phyloP scores from a whole-genome alignment of 345 rosid genomes.

The Arabidopsis suecica region DNA sequence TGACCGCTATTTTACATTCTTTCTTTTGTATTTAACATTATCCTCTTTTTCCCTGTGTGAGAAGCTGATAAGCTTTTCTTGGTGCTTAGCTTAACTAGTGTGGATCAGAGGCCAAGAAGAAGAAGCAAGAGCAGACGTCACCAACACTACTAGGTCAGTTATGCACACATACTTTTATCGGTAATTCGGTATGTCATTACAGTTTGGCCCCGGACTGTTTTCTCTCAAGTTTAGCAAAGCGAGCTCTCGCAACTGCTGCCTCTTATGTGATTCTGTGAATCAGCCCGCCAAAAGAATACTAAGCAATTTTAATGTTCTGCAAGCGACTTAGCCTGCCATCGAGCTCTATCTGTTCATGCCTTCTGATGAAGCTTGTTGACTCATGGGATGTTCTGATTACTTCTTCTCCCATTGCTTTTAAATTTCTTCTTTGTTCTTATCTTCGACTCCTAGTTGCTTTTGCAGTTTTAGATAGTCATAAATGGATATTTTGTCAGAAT shows the following conservation, averaged over 20 bases:
- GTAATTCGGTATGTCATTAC: constrained; percentile 33
- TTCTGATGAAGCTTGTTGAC: neutral
- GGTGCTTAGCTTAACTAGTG: constrained; percentile 23
- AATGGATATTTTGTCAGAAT: neutral
- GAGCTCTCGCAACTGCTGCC: constrained; percentile 88
- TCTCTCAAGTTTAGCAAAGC: constrained; percentile 70
- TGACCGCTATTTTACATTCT: neutral
- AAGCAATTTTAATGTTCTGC: neutral
- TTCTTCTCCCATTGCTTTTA: neutral
- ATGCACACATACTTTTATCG: constrained; percentile 4
- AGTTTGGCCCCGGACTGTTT: constrained; percentile 87
- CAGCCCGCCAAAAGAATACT: neutral
- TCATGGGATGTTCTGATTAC: neutral
- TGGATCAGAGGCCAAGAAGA: constrained; percentile 35
- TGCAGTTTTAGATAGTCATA: neutral
- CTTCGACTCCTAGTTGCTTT: neutral
- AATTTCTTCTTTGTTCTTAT: neutral
- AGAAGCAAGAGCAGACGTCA: constrained; percentile 33
- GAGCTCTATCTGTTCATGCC: neutral
- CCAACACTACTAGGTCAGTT: too few species aligned
- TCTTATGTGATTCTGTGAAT: constrained; percentile 70
- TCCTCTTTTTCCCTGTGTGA: neutral
- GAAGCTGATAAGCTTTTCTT: constrained; percentile 16
- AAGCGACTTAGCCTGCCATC: constrained; percentile 8
- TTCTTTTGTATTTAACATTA: neutral